Evolutionary conservation across 202 grass and related monocot genomes (phyloP), one percentile per base, ranked within the genome.

Genomic region (Setaria viridis): DNA sequence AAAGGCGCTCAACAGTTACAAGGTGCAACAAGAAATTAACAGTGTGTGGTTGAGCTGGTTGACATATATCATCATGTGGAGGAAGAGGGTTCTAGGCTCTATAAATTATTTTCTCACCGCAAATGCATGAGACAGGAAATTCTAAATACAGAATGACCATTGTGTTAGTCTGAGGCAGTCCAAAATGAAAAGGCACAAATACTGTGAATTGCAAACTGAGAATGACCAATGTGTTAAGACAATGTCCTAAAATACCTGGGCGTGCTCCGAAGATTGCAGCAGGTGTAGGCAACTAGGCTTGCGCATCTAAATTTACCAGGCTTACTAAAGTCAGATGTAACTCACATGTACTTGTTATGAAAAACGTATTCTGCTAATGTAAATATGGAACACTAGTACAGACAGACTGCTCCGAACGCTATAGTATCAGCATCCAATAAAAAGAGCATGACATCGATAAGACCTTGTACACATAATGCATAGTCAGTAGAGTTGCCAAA

Each of bases 211-310:
- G 3, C 41, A 41, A 72, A 74, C 30, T 12, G 75, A 54, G 50
- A 88, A 8, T 13, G 39, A 17, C 10, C 6, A 85, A 20, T 76
- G 10, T 77, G 39, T 58, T 65, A 9, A 41, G 7, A 58, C 34
- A 57, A 80, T 72, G 11, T 68, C 82, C 30, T 30, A 45, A 81
- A 71, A 89, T 37, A 79, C 10, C 29, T 77, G 47, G 74, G 35
- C 9, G 11, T 57, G 65, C n/a, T 77, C 13, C 29, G 46, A 39
- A 66, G 21, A 74, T 71, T 4, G 4, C 7, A 3, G 85, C 71
- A 25, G 12, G 20, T 25, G 12, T 20, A 67, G 4, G n/a, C 5
- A 21, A 11, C 15, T 35, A 82, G 5, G 53, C 4, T 25, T 46
- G 46, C 32, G 50, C 71, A 75, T 76, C 62, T 58, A 17, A 76